Base-by-base conservation (phyloP, 768 basidiomycete species). In the Zangia roseola region DNA sequence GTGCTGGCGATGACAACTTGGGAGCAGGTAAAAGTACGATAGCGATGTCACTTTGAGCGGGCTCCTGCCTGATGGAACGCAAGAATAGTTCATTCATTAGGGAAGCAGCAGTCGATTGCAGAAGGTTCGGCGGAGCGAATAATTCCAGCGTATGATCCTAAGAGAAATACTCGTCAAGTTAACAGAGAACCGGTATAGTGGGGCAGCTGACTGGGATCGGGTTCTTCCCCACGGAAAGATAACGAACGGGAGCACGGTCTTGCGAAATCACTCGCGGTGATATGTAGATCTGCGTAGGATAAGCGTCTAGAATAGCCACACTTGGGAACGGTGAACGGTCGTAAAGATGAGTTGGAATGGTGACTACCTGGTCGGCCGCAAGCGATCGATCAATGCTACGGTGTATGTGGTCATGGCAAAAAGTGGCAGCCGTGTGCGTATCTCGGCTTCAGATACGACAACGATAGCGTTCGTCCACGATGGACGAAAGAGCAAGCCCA, bases 51-150 rank as follows among this genome's bases (percentile, higher is more conserved):
- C 40, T 26, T n/a, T 5, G 30, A 17, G 23, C 10, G 1, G 33
- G 13, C 0, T 37, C 37, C 24, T 19, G 34, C n/a, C 17, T 4
- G 6, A 45, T 35, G 19, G 58, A 55, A 39, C 51, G 43, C 14
- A 62, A 20, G 47, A 55, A 58, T 8, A 59, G 24, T 23, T 40
- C 45, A 20, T 56, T 68, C 47, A 84, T 60, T 50, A 84, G 70
- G 2, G 82, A 72, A 5, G 83, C 81, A 0, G 81, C 75, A 2
- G 79, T 75, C 6, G 75, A 74, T 52, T 75, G 77, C 38, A 83
- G 59, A 28, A 85, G 69, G 53, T 84, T 84, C 14, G 83, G 83
- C 4, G 82, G 77, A 3, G 71, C 58, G 45, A 82, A 82, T 1
- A 60, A 62, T 42, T 73, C 55, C 0, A 71, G 65, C 17, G 64